Base-by-base conservation (phyloP, 1,139 yeast species). In the Candida mesenterica region DNA sequence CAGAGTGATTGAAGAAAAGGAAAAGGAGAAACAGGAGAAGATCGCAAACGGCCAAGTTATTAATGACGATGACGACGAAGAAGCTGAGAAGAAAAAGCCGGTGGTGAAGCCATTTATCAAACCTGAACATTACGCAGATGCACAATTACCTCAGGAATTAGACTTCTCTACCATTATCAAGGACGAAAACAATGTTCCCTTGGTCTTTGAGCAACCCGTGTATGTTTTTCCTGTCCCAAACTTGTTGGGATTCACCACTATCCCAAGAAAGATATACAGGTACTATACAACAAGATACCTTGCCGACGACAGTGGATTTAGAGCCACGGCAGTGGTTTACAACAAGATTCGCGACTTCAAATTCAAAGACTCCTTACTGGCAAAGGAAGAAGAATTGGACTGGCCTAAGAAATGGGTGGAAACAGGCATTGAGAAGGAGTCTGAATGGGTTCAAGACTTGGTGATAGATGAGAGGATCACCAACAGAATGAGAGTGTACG, bases 361-460 rank as follows among this genome's bases (percentile, higher is more conserved):
- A 35, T 54, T 56, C 34, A 65, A 67, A 32, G 94, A 87, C 49
- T 60, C 75, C 28, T 64, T 68, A 26, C 59, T 74, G 48, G 84
- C 81, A 7, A 59, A 61, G 25, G 79, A 68, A 28, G 98, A 94
- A 57, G 97, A 92, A 55, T 55, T 62, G 13, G 95, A 88, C 48
- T 94, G 99, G 99, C 97, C 97, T 15, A 65, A 67, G 43, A 73
- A 75, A 43, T 94, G 97, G 96, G 84, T 86, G 29, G 72, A 77
- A 44, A 73, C 69, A 44, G 96, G 95, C 13, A 55, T 62, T 33
- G 83, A 77, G 38, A 82, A 78, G 50, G 65, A 75, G 28, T 83
- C 95, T 42, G 97, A 90, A 57, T 92, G 98, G 98, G 81, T 84
- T 37, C 81, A 81, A 55, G 92, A 84, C 15, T 64, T 89, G 38